Conservation (phyloP, 805 yeast species). For the Helenozyma rhizophorensis region DNA sequence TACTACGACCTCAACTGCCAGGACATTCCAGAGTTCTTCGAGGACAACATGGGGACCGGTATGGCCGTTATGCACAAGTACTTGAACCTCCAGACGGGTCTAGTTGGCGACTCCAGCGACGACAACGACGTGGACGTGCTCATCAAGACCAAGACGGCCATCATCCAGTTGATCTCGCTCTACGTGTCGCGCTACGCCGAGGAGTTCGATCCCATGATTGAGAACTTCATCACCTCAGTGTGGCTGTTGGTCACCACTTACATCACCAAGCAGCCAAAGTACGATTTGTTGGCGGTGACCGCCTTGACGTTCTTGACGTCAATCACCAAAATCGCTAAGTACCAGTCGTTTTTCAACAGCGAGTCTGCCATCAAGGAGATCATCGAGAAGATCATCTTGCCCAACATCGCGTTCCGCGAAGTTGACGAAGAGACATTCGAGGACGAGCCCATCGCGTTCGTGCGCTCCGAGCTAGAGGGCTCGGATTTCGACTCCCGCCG, state of each 20-base stretch:
- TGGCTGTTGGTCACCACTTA: constrained; percentile 66
- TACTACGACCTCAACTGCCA: constrained; percentile 95
- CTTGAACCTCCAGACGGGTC: constrained; percentile 52
- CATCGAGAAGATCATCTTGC: constrained; percentile 78
- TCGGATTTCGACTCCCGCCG: constrained; percentile 91
- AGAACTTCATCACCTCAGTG: constrained; percentile 71
- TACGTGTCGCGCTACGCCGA: constrained; percentile 92
- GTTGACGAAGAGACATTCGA: constrained; percentile 91
- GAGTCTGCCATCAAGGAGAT: constrained; percentile 64
- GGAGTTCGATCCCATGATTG: constrained; percentile 74
- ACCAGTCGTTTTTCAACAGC: constrained; percentile 47
- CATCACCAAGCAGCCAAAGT: constrained; percentile 67
- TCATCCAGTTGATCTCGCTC: constrained; percentile 78
- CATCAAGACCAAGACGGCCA: constrained; percentile 72
- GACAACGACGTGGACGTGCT: constrained; percentile 65
- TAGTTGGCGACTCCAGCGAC: constrained; percentile 51
- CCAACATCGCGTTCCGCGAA: constrained; percentile 81
- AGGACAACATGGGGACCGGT: constrained; percentile 74
- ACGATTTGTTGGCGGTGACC: constrained; percentile 79
- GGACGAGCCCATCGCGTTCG: constrained; percentile 93
- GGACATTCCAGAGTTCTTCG: constrained; percentile 97
- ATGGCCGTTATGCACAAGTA: constrained; percentile 83
- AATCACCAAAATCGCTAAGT: constrained; percentile 66
- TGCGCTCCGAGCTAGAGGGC: constrained; percentile 91
- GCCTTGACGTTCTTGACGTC: constrained; percentile 79